phyloP scores from a whole-genome alignment of 2,329 filamentous ascomycete species.

The Aspergillus amoenus region DNA sequence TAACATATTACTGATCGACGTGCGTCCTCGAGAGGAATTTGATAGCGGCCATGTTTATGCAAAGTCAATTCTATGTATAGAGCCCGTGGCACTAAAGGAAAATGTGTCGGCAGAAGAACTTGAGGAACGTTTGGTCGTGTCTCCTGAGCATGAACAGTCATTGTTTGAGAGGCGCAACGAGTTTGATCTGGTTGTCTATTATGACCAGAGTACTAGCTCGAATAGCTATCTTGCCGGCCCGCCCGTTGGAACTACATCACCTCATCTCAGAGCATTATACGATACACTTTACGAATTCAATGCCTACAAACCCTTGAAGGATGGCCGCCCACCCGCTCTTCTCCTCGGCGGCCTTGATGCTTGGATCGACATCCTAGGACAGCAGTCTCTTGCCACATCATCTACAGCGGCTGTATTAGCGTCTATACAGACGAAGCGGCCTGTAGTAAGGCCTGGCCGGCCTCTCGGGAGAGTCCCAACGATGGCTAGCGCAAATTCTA shows the following conservation, averaged over 20 bases:
- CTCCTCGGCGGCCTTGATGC: slow-evolving; percentile 80
- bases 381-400: slow-evolving; percentile 60
- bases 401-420: slow-evolving; percentile 53
- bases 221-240: slow-evolving; percentile 55
- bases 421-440: slow-evolving; percentile 40
- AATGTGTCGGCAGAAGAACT: slow-evolving; percentile 65
- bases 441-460: slow-evolving; percentile 41
- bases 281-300: slow-evolving; percentile 83
- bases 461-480: slow-evolving; percentile 54
- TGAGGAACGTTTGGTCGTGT: slow-evolving; percentile 50
- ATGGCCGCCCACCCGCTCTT: slow-evolving; percentile 68
- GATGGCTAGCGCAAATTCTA: slow-evolving; percentile 51
- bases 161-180: slow-evolving; percentile 71
- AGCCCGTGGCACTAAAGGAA: slow-evolving; percentile 73
- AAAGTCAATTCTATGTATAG: slow-evolving; percentile 82
- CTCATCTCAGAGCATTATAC: slow-evolving; percentile 69
- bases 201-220: slow-evolving; percentile 69
- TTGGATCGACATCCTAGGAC: slow-evolving; percentile 81
- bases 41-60: slow-evolving; percentile 88
- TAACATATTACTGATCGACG: slow-evolving; percentile 78
- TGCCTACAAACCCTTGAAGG: slow-evolving; percentile 68
- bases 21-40: slow-evolving; percentile 75
- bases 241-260: slow-evolving; percentile 45
- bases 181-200: slow-evolving; percentile 87
- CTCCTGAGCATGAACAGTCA: slow-evolving; percentile 61